These are phyloP conservation scores for Tinospora cordifolia DNA, from an alignment of 164 flowering plant genomes.

Conservation along the genomic window DNA sequence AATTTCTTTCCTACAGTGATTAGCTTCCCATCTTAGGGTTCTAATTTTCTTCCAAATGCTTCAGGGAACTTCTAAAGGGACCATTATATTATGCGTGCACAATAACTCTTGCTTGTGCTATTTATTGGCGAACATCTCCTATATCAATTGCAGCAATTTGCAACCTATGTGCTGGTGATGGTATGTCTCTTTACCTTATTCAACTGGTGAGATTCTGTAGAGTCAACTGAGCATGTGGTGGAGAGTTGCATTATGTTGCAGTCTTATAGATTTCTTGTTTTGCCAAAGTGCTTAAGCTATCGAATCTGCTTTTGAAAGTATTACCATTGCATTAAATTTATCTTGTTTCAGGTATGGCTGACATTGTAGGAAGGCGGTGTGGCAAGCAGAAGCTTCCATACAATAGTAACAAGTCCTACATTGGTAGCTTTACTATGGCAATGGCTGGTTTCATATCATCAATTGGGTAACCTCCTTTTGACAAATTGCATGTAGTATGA, in stretches of 20 bases:
- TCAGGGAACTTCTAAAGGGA: constrained; percentile 86
- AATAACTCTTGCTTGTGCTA: constrained; percentile 49
- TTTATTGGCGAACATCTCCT: constrained; percentile 85
- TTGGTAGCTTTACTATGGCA: constrained; percentile 76
- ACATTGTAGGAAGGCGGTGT: constrained; percentile 74
- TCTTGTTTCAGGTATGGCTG: constrained; percentile 64
- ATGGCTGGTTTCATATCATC: constrained; percentile 68
- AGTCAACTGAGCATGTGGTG: not conserved
- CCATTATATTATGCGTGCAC: constrained; percentile 75
- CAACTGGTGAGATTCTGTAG: not conserved
- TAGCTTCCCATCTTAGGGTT: not conserved
- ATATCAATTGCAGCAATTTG: constrained; percentile 66
- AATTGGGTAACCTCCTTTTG: constrained; percentile 35
- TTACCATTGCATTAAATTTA: not conserved
- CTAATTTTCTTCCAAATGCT: not conserved
- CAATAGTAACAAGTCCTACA: constrained; percentile 62
- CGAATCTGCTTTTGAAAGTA: not conserved
- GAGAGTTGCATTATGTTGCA: not conserved
- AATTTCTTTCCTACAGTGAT: not conserved
- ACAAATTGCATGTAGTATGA: not conserved
- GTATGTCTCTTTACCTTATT: constrained; percentile 28
- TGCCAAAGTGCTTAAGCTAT: not conserved
- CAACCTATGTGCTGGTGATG: constrained; percentile 97
- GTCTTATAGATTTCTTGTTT: not conserved
- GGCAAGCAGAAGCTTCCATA: constrained; percentile 67